Conservation (phyloP, 768 basidiomycete genomes). For the Suillus bovinus region DNA sequence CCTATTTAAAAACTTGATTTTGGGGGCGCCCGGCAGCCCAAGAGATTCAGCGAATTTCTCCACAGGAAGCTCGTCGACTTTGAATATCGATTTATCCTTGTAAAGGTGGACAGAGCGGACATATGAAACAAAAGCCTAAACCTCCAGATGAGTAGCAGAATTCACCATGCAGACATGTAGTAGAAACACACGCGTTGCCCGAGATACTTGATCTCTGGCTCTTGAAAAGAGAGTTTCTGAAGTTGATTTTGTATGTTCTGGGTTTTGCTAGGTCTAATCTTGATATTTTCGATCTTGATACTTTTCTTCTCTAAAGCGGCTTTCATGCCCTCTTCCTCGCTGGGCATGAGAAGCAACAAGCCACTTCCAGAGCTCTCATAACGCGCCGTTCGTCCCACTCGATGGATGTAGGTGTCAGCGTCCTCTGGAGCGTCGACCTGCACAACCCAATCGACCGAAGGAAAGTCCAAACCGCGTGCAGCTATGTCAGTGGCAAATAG, state of each 20-base stretch:
- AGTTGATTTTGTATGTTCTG: slow-evolving; percentile 83
- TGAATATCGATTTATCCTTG: slow-evolving; percentile 93
- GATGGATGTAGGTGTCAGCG: slow-evolving; percentile 95
- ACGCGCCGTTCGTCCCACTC: slow-evolving; percentile 92
- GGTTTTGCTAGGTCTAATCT: slow-evolving; percentile 86
- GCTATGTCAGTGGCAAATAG: slow-evolving; percentile 97
- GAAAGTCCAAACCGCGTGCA: slow-evolving; percentile 95
- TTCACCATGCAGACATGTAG: neutral
- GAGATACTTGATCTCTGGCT: slow-evolving; percentile 95
- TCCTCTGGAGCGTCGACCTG: slow-evolving; percentile 97
- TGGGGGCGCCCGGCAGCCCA: slow-evolving; percentile 92
- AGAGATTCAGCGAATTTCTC: slow-evolving; percentile 86
- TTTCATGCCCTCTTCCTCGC: slow-evolving; percentile 92
- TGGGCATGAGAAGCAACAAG: slow-evolving; percentile 79
- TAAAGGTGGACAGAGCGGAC: slow-evolving; percentile 90
- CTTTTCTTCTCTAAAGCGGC: slow-evolving; percentile 69
- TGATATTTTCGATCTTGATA: slow-evolving; percentile 75
- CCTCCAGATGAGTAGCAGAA: slow-evolving; percentile 5
- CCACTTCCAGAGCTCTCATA: slow-evolving; percentile 91
- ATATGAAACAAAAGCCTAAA: slow-evolving; percentile 93
- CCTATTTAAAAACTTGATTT: slow-evolving; percentile 81
- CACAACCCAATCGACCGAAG: slow-evolving; percentile 94
- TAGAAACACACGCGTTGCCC: slow-evolving; percentile 75
- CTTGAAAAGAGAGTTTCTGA: slow-evolving; percentile 91
- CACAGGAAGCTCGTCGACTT: slow-evolving; percentile 76